phyloP scores from a whole-genome alignment of 352 stramenopile species.

The Peronospora destructor region DNA sequence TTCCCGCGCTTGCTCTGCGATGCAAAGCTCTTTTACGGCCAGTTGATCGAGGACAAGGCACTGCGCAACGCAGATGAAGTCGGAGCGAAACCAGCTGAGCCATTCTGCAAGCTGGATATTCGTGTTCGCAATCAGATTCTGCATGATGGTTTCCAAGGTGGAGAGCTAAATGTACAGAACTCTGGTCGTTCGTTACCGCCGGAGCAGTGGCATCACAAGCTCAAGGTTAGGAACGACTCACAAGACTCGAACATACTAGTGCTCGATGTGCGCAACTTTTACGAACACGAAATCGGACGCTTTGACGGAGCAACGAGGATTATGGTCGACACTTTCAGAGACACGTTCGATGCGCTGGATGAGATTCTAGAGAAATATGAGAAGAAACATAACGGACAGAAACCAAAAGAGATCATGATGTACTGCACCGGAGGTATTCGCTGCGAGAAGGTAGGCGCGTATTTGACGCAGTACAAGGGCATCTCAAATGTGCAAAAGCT shows the following conservation, averaged over 20 bases:
- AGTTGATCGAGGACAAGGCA: too few relatives aligned
- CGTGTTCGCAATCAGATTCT: slow-evolving; percentile 1
- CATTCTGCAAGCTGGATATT: slow-evolving; percentile 16
- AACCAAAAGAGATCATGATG: slow-evolving; percentile 44
- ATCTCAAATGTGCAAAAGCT: slow-evolving; percentile 52
- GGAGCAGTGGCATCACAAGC: slow-evolving; percentile 36
- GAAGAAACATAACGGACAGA: slow-evolving; percentile 27
- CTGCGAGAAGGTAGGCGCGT: slow-evolving; percentile 62
- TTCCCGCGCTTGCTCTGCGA: too few relatives aligned
- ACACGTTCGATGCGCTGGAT: slow-evolving; percentile 48
- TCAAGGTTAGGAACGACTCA: slow-evolving; percentile 24
- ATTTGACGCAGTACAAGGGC: slow-evolving; percentile 49
- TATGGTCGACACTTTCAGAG: slow-evolving; percentile 58
- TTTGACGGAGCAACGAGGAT: slow-evolving; percentile 45
- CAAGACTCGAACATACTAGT: slow-evolving; percentile 28
- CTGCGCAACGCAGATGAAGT: too few relatives aligned
- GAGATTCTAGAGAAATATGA: slow-evolving; percentile 35
- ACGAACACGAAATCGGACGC: slow-evolving; percentile 50
- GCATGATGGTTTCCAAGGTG: slow-evolving; percentile 15
- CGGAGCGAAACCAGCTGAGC: too few relatives aligned
- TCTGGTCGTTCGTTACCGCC: slow-evolving; percentile 1
- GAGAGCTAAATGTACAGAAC: neutral
- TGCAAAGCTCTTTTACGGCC: too few relatives aligned
- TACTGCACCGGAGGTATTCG: slow-evolving; percentile 63
- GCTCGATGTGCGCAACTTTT: slow-evolving; percentile 50